A percentile compares a stretch with the other conserved stretches of the same genome.
phyloP scores from a whole-genome alignment of 768 basidiomycete species.

The Boletus rubroflammeus region DNA sequence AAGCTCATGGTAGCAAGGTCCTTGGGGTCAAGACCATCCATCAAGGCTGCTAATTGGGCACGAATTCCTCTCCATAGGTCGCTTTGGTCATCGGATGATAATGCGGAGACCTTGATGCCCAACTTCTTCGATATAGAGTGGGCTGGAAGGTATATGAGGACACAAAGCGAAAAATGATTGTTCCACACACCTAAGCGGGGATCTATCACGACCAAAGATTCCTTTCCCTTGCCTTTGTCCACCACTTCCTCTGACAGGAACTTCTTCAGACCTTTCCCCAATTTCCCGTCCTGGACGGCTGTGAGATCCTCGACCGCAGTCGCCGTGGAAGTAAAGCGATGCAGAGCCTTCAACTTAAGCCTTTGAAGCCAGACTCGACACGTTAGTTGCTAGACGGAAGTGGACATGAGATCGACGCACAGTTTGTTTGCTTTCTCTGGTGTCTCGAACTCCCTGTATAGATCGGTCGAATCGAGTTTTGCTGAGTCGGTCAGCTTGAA shows the following conservation, averaged over 20 bases:
- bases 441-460: constrained; percentile 90
- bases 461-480: constrained; percentile 80
- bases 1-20: constrained; percentile 97
- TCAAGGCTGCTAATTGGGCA: constrained; percentile 76
- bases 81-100: constrained; percentile 50
- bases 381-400: constrained; percentile 9
- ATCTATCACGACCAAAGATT: constrained; percentile 82
- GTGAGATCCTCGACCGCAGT: constrained; percentile 96
- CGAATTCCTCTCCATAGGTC: constrained; percentile 98
- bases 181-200: constrained; percentile 74
- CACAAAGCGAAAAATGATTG: not conserved
- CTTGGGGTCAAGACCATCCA: constrained; percentile 89
- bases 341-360: constrained; percentile 90
- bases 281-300: constrained; percentile 86
- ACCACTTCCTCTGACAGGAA: constrained; percentile 85
- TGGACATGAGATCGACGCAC: constrained; percentile 47
- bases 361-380: constrained; percentile 39
- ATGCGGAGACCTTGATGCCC: constrained; percentile 76
- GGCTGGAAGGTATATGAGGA: constrained; percentile 40
- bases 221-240: constrained; percentile 89
- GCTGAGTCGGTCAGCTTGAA: constrained; percentile 92
- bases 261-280: constrained; percentile 90
- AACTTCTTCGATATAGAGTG: constrained; percentile 91
- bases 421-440: constrained; percentile 90
- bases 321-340: constrained; percentile 95